Evolutionary conservation across 805 yeast genomes (phyloP), one percentile per base, ranked within the genome.

Genomic region (Kurtzmaniella cleridarum): DNA sequence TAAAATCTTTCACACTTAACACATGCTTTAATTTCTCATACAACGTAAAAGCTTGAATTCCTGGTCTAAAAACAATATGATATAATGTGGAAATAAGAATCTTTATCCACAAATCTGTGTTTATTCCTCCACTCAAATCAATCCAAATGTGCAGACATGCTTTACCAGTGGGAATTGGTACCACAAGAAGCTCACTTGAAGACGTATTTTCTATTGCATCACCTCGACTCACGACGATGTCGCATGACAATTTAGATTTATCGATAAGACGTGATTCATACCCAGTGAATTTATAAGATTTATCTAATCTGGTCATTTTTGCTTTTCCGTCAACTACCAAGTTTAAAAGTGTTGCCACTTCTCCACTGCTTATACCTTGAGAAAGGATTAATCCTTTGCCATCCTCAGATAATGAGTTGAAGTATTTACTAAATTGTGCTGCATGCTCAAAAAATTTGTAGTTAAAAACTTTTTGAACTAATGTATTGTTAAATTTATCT

Each of bases 251-350:
- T 55, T 70, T 80, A 31, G 71, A 77, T 46, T 81, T 76, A 44
- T 86, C 95, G 30, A 85, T 74, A 14, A 77, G 66, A 44, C 96
- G 73, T 1, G 96, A 84, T 30, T 82, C 83, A 54, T 89, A 90
- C 10, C 86, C 81, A 27, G 71, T 67, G 37, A 75, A 68, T 12
- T 64, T 69, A 41, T 76, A 69, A 8, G 71, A 60, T 38, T 73
- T 73, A 47, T 84, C 86, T 16, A 84, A 69, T 33, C 82, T 67
- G 3, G 70, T 69, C 3, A 81, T 45, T 20, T 29, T 36, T 9
- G 30, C 17, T 16, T 16, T n/a, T 10, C 10, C 14, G 13, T 24
- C 36, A 3, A 80, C 45, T 13, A 82, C 47, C 27, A 78, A 53
- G 38, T 81, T 80, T 32, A 87, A 53, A 12, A 88, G 53, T 2